Evolutionary conservation across 306 rosid species (phyloP).

Genomic region (Fagus crenata): DNA sequence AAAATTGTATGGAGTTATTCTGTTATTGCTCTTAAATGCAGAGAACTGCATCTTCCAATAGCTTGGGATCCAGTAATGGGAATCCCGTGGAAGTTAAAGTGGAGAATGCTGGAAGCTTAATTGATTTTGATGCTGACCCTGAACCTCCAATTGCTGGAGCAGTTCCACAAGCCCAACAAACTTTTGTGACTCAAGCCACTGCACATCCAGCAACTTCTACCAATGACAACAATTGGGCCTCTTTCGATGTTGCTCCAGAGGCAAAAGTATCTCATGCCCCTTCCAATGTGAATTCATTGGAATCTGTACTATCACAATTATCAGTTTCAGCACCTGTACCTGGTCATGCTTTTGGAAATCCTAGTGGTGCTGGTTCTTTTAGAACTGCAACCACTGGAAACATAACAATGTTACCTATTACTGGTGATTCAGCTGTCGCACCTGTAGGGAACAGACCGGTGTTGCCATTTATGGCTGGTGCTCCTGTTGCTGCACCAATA

Average conservation of each 20-base stretch:
- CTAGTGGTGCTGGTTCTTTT: conserved; percentile 38
- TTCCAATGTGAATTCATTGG: conserved; percentile 60
- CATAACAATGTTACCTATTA: conserved; percentile 31
- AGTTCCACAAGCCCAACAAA: conserved; percentile 64
- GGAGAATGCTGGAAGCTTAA: conserved; percentile 75
- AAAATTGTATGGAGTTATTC: not conserved
- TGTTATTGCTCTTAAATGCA: conserved; percentile 47
- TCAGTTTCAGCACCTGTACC: conserved; percentile 61
- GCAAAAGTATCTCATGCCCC: conserved; percentile 51
- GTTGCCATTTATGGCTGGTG: conserved; percentile 34
- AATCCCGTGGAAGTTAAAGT: conserved; percentile 64
- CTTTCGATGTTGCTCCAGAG: conserved; percentile 70
- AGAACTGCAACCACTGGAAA: conserved; percentile 35
- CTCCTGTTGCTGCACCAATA: conserved; percentile 44
- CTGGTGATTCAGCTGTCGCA: conserved; percentile 36
- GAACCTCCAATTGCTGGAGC: conserved; percentile 59
- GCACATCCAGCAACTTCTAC: conserved; percentile 47
- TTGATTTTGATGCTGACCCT: conserved; percentile 83
- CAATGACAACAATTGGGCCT: conserved; percentile 81
- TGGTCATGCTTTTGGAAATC: conserved; percentile 48
- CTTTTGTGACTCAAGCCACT: conserved; percentile 50
- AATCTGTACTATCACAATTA: conserved; percentile 65
- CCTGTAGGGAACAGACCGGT: conserved; percentile 44
- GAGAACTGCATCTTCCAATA: conserved; percentile 84
- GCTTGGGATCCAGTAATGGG: conserved; percentile 63